A percentile compares a stretch with the other conserved stretches of the same genome.
These are phyloP conservation scores for Ceratobasidium sp. DNA, from an alignment of 1,284 basidiomycete species.

Conservation along the genomic window DNA sequence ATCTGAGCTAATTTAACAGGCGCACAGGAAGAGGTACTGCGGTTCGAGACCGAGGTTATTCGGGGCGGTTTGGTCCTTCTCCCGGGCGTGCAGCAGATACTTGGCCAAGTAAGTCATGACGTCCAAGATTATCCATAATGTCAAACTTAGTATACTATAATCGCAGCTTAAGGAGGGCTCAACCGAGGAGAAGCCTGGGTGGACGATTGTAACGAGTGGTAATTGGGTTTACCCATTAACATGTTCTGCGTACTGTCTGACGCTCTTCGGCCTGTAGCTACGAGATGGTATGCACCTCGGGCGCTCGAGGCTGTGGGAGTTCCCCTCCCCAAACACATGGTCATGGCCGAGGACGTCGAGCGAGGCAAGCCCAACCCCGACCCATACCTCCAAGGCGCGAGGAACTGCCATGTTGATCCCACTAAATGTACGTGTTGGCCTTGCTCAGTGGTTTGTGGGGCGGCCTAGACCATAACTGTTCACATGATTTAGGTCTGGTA, in stretches of 20 bases:
- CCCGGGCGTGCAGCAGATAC: slow-evolving; percentile 55
- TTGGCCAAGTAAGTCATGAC: slow-evolving; percentile 61
- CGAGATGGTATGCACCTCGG: slow-evolving; percentile 72
- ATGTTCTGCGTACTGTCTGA: slow-evolving; percentile 61
- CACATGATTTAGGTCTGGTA: slow-evolving; percentile 71
- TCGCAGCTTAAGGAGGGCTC: slow-evolving; percentile 66
- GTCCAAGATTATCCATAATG: neutral
- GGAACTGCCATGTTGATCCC: slow-evolving; percentile 64
- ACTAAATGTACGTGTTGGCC: slow-evolving; percentile 63
- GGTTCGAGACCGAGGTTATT: slow-evolving; percentile 49
- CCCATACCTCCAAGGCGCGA: slow-evolving; percentile 79
- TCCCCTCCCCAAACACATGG: slow-evolving; percentile 69
- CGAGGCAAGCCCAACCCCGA: slow-evolving; percentile 86
- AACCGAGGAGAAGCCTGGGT: slow-evolving; percentile 78
- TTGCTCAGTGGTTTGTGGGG: neutral
- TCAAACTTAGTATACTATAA: slow-evolving; percentile 19
- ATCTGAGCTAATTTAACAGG: neutral
- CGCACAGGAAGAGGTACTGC: slow-evolving; percentile 47
- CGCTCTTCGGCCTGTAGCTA: slow-evolving; percentile 65
- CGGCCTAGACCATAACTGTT: neutral
- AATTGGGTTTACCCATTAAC: slow-evolving; percentile 63
- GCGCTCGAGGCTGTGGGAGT: slow-evolving; percentile 73
- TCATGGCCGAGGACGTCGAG: slow-evolving; percentile 81
- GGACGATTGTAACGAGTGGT: slow-evolving; percentile 88
- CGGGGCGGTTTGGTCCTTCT: slow-evolving; percentile 46